Evolutionary conservation across 2,329 filamentous ascomycete genomes (phyloP).

Genomic region (Fusarium bactridioides): DNA sequence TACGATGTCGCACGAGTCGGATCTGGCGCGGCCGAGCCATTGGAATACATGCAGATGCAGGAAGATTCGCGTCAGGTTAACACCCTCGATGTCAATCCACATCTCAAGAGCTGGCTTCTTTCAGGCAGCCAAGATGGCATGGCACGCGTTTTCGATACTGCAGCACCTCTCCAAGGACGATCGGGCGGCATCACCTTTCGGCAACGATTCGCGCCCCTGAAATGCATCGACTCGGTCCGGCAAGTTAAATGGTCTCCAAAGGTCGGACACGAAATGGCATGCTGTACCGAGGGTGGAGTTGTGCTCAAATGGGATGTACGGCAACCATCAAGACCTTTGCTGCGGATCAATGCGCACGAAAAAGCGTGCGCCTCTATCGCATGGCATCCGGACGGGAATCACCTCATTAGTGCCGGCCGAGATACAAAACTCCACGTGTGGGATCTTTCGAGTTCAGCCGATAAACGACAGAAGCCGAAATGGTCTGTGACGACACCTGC

Average conservation of each 20-base stretch:
- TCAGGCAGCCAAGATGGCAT: constrained; percentile 71
- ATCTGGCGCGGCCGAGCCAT: constrained; percentile 52
- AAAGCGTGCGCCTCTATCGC: constrained; percentile 66
- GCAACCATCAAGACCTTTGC: constrained; percentile 59
- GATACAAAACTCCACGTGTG: constrained; percentile 71
- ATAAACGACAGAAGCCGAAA: constrained; percentile 71
- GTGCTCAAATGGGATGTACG: constrained; percentile 72
- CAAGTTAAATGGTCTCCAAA: constrained; percentile 72
- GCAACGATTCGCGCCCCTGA: constrained; percentile 52
- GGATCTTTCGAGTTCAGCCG: constrained; percentile 67
- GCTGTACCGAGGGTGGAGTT: constrained; percentile 68
- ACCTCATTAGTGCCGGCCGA: constrained; percentile 68
- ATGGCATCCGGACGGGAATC: constrained; percentile 74
- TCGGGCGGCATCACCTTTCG: constrained; percentile 60
- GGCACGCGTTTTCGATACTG: constrained; percentile 68
- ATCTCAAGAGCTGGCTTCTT: constrained; percentile 63
- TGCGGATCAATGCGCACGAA: constrained; percentile 69
- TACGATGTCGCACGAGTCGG: constrained; percentile 66
- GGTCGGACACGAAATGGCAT: constrained; percentile 69
- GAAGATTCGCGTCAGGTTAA: constrained; percentile 72
- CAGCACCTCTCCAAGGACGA: constrained; percentile 56
- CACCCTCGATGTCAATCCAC: constrained; percentile 69
- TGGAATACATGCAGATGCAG: constrained; percentile 65
- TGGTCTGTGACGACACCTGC: constrained; percentile 69
- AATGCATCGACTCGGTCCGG: constrained; percentile 57